Conservation (phyloP, 768 basidiomycete genomes). For the Termitomyces sp. region DNA sequence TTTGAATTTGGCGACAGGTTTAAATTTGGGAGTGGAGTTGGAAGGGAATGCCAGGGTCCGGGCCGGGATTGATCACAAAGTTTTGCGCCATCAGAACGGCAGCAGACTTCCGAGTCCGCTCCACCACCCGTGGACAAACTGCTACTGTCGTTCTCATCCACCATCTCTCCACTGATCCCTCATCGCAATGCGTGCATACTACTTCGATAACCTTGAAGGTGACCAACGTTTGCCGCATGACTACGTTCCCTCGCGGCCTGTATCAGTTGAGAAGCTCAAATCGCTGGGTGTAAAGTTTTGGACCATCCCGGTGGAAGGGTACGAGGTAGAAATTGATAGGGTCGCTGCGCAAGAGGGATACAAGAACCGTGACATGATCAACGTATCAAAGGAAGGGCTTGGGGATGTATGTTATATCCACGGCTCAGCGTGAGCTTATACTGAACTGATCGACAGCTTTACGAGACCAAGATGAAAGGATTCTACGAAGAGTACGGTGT, state of each 20-base stretch:
- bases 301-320: conserved; percentile 61
- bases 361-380: conserved; percentile 82
- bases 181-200: conserved; percentile 65
- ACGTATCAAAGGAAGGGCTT: conserved; percentile 73
- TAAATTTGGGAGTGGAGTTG: too few relatives aligned
- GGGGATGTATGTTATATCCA: conserved; percentile 56
- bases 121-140: neutral
- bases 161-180: neutral
- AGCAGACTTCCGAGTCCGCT: too few relatives aligned
- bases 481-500: conserved; percentile 79
- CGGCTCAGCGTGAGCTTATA: neutral
- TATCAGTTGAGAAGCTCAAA: conserved; percentile 47
- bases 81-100: neutral
- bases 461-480: conserved; percentile 76
- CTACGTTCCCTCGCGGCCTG: conserved; percentile 54
- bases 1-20: too few relatives aligned
- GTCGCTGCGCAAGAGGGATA: conserved; percentile 71
- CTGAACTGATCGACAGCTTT: conserved; percentile 33
- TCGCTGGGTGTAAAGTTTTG: conserved; percentile 66
- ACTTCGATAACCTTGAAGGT: conserved; percentile 69
- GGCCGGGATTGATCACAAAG: neutral
- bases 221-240: conserved; percentile 85
- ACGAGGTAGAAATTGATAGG: conserved; percentile 55
- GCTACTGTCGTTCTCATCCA: neutral
- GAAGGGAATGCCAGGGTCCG: too few relatives aligned